phyloP scores from a whole-genome alignment of 352 stramenopile species.

The Phytophthora brassicae region DNA sequence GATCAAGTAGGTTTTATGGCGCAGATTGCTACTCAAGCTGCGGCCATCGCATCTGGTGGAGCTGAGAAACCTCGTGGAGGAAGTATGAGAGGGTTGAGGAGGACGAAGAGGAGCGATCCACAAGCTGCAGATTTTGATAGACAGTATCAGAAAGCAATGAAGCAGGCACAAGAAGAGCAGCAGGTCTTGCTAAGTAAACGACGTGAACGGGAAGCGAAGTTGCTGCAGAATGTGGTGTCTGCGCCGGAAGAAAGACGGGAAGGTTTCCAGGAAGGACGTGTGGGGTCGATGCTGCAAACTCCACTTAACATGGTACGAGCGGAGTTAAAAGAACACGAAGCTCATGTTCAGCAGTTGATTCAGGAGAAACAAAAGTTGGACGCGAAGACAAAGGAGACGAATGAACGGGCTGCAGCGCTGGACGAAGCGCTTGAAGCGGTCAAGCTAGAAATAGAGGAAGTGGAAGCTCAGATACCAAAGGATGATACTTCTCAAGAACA shows the following conservation, averaged over 20 bases:
- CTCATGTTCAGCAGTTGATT: slow-evolving; percentile 45
- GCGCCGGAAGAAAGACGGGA: slow-evolving; percentile 31
- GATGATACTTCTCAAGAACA: slow-evolving; percentile 29
- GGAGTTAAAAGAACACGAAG: slow-evolving; percentile 38
- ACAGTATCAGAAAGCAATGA: slow-evolving; percentile 58
- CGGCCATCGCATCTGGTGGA: slow-evolving; percentile 33
- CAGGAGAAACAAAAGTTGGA: slow-evolving; percentile 46
- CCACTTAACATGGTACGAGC: slow-evolving; percentile 20
- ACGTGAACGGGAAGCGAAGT: slow-evolving; percentile 44
- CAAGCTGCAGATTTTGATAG: slow-evolving; percentile 52
- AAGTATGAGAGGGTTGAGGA: slow-evolving; percentile 16
- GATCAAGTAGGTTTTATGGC: slow-evolving; percentile 38
- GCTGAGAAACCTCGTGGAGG: slow-evolving; percentile 9
- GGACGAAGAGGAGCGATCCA: slow-evolving; percentile 19
- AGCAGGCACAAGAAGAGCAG: slow-evolving; percentile 57
- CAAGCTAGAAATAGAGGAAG: slow-evolving; percentile 40
- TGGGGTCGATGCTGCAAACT: slow-evolving; percentile 7
- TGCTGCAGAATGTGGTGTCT: slow-evolving; percentile 55
- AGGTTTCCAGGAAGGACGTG: slow-evolving; percentile 1
- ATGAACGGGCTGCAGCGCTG: slow-evolving; percentile 28
- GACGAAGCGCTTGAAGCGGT: slow-evolving; percentile 34
- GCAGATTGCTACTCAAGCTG: slow-evolving; percentile 52
- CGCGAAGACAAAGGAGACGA: slow-evolving; percentile 27
- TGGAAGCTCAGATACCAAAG: slow-evolving; percentile 39
- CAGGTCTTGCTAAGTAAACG: slow-evolving; percentile 41